Evolutionary conservation across 1,139 yeast species (phyloP).

Genomic region (Pneumocystis jirovecii): DNA sequence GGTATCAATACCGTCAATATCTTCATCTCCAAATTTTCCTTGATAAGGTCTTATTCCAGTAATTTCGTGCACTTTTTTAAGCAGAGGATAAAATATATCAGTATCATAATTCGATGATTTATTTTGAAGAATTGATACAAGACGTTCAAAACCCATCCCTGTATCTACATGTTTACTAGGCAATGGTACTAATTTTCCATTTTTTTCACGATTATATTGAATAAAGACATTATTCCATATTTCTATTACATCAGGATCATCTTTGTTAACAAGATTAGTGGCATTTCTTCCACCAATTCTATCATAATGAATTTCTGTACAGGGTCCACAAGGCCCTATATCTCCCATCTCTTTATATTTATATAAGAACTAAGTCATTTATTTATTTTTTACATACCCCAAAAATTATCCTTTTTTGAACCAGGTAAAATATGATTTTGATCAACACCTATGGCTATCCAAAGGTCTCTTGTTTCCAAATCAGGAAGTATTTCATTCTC

Average conservation of each 20-base stretch:
- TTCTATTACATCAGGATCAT: constrained; percentile 94
- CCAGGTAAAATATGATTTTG: constrained; percentile 93
- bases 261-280: constrained; percentile 73
- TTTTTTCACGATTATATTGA: constrained; percentile 88
- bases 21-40: constrained; percentile 88
- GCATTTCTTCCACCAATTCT: constrained; percentile 98
- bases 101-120: constrained; percentile 90
- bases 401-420: constrained; percentile 75
- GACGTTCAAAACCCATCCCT: constrained; percentile 96
- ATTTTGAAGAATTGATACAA: constrained; percentile 84
- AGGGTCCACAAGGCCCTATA: constrained; percentile 99
- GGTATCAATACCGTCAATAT: constrained; percentile 85
- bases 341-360: constrained; percentile 58
- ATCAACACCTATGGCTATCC: constrained; percentile 77
- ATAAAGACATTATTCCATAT: constrained; percentile 96
- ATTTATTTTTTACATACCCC: constrained; percentile 43
- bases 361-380: not conserved
- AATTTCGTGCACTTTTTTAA: constrained; percentile 70
- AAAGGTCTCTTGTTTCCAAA: constrained; percentile 74
- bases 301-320: constrained; percentile 93
- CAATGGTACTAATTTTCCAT: constrained; percentile 59
- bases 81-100: constrained; percentile 84
- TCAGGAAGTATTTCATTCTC: constrained; percentile 80
- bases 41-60: constrained; percentile 83
- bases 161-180: constrained; percentile 95